Base-by-base conservation (phyloP, 2,329 filamentous ascomycete species). In the Aspergillus vadensis region DNA sequence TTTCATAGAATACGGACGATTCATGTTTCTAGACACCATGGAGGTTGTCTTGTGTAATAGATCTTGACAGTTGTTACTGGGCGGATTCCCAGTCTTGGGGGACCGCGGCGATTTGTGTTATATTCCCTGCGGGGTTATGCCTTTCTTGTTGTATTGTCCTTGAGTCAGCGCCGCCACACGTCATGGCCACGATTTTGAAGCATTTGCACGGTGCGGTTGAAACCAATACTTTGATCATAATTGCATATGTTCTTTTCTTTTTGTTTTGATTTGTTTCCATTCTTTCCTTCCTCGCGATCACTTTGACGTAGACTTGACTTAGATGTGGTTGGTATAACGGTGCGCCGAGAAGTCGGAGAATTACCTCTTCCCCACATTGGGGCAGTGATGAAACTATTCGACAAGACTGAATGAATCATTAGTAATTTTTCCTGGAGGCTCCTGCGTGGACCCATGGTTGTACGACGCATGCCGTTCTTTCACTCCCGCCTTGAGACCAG, bases 321-420 rank as follows among this genome's bases (percentile, higher is more conserved):
- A 19, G 30, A 15, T 27, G 19, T 62, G 59, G 30, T n/a, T 15
- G 9, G 2, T 54, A 59, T 59, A 47, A 56, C 43, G 21, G 63
- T 23, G 36, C 15, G 25, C 15, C 30, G 10, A 14, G 21, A 17
- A 17, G 10, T 5, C 44, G 50, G 17, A 23, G 32, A 36, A 12
- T 41, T 9, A 32, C 39, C 25, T 23, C 48, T 21, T 23, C 19
- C 43, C 36, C 44, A 23, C 17, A 10, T 38, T 48, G 25, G 23
- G 5, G 47, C 32, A 58, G 61, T 72, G 70, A 73, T 71, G 67
- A 69, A 69, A 72, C 27, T 47, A 65, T 64, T 71, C 65, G 70
- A 71, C 70, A 73, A 70, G 66, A 66, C 61, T 68, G 67, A 68
- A 69, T 68, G 67, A 68, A 69, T 70, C 68, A 70, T 68, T 57